Evolutionary conservation across 78 protist species (phyloP).

Genomic region (Cyanophora paradoxa): DNA sequence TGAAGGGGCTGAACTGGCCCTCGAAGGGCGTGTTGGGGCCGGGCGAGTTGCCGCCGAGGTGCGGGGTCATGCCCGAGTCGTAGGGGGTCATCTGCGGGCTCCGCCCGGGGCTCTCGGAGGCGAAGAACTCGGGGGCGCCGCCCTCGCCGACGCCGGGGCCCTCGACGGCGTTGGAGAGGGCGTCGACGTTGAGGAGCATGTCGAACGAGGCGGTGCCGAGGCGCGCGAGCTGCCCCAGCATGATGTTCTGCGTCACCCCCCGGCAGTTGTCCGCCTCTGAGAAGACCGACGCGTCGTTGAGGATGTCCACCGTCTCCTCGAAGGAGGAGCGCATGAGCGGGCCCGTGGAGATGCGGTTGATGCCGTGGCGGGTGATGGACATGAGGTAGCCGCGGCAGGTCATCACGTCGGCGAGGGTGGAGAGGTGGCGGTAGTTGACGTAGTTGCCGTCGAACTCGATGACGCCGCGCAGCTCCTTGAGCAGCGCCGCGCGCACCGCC

Average conservation of each 20-base stretch:
- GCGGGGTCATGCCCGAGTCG: constrained; percentile 16
- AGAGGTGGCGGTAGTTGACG: constrained; percentile 97
- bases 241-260: constrained; percentile 95
- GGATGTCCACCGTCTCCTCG: constrained; percentile 98
- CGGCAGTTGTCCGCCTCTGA: constrained; percentile 5
- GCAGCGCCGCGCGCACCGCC: constrained; percentile 88
- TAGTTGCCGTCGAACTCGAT: constrained; percentile 83
- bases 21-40: no score
- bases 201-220: constrained; percentile 88
- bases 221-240: constrained; percentile 92
- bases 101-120: no score
- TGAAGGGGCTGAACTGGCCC: no score
- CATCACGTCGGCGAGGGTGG: constrained; percentile 95
- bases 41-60: constrained; percentile 39
- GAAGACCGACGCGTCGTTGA: constrained; percentile 77
- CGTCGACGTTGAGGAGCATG: constrained; percentile 57
- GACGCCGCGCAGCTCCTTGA: constrained; percentile 78
- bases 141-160: neutral
- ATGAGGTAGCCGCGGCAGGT: constrained; percentile 85
- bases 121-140: constrained; percentile 38
- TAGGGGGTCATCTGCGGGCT: neutral
- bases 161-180: neutral
- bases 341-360: constrained; percentile 80
- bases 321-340: constrained; percentile 88
- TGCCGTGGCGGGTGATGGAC: constrained; percentile 98